A percentile compares a stretch with the other conserved stretches of the same genome.
phyloP scores from a whole-genome alignment of 805 yeast genomes.

The Candida nonsorbophila region DNA sequence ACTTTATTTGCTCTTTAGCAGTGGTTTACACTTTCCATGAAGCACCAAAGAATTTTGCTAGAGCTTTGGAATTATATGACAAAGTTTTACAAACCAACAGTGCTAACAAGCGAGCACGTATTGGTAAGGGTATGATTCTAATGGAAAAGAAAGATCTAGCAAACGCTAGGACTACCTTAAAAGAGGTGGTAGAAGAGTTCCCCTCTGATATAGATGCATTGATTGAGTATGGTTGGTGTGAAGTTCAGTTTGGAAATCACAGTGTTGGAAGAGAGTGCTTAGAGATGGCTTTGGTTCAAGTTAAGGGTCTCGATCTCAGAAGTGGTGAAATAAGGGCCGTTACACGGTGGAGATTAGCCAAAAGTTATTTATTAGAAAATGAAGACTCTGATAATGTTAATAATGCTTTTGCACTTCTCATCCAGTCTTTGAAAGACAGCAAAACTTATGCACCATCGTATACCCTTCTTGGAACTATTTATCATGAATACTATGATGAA shows the following conservation, averaged over 20 bases:
- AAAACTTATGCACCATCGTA: constrained; percentile 73
- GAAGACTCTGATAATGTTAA: constrained; percentile 21
- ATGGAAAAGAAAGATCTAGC: constrained; percentile 57
- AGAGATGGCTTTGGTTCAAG: constrained; percentile 32
- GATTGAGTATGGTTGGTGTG: constrained; percentile 76
- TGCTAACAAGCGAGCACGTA: constrained; percentile 52
- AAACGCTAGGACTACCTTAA: constrained; percentile 51
- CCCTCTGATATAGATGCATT: constrained; percentile 57
- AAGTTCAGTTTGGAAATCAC: constrained; percentile 47
- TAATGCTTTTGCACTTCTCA: constrained; percentile 52
- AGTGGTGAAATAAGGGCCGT: constrained; percentile 54
- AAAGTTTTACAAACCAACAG: constrained; percentile 44
- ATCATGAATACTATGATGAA: constrained; percentile 54
- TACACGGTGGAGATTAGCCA: constrained; percentile 70
- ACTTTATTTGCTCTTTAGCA: constrained; percentile 63
- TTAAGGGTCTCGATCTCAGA: constrained; percentile 47
- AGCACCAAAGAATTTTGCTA: constrained; percentile 80
- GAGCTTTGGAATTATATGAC: constrained; percentile 71
- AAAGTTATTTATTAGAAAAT: constrained; percentile 43
- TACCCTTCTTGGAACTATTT: constrained; percentile 76
- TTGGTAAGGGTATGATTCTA: constrained; percentile 79
- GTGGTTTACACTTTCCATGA: constrained; percentile 77
- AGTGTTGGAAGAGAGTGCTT: constrained; percentile 50
- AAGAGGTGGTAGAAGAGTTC: constrained; percentile 40
- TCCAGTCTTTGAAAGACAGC: constrained; percentile 58